Conservation (phyloP, 1,284 basidiomycete genomes). For the Abortiporus biennis region DNA sequence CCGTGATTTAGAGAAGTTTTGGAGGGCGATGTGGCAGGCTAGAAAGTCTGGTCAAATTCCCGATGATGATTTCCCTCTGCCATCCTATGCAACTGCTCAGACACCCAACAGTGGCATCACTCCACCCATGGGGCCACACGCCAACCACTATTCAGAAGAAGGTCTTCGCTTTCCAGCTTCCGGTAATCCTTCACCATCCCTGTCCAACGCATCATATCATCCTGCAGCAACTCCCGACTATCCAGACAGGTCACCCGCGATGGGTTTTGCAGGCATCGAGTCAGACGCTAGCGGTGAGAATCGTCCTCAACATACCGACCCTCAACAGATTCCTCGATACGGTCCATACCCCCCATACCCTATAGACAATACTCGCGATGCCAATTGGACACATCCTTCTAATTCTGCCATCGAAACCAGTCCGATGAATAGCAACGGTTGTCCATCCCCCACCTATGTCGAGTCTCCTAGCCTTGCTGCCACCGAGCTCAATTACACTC, state of each 20-base stretch:
- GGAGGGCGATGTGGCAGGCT: slow-evolving; percentile 58
- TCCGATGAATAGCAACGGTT: slow-evolving; percentile 35
- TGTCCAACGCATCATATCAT: slow-evolving; percentile 36
- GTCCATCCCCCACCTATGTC: slow-evolving; percentile 46
- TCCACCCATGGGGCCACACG: slow-evolving; percentile 17
- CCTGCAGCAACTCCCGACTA: slow-evolving; percentile 32
- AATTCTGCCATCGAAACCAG: slow-evolving; percentile 40
- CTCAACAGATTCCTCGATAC: slow-evolving; percentile 46
- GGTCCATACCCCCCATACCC: slow-evolving; percentile 45
- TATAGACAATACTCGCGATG: slow-evolving; percentile 45
- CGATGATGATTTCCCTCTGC: slow-evolving; percentile 46
- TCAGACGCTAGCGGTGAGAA: slow-evolving; percentile 32
- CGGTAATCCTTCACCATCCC: slow-evolving; percentile 34
- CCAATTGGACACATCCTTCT: slow-evolving; percentile 44
- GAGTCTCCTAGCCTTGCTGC: slow-evolving; percentile 57
- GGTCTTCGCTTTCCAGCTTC: slow-evolving; percentile 35
- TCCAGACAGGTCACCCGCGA: slow-evolving; percentile 39
- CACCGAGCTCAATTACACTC: slow-evolving; percentile 48
- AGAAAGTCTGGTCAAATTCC: slow-evolving; percentile 45
- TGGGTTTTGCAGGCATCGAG: slow-evolving; percentile 37
- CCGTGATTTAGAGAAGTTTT: slow-evolving; percentile 66
- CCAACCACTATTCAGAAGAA: slow-evolving; percentile 21
- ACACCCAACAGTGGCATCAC: slow-evolving; percentile 23
- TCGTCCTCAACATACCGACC: slow-evolving; percentile 28
- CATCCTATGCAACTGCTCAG: slow-evolving; percentile 32